Evolutionary conservation across 805 yeast species (phyloP).

Genomic region (Starmera dryadoides): DNA sequence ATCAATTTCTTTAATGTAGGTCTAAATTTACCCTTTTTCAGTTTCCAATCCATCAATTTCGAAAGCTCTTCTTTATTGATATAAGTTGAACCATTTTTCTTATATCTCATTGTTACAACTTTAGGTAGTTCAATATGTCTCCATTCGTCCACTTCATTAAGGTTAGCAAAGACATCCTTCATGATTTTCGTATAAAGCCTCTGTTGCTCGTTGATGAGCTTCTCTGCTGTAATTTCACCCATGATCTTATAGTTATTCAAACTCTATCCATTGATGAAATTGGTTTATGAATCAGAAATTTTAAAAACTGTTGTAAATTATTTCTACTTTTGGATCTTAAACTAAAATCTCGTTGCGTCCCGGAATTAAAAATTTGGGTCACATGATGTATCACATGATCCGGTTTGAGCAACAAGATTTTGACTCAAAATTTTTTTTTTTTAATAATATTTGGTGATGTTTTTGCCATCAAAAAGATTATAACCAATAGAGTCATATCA

Average conservation of each 20-base stretch:
- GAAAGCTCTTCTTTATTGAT: constrained; percentile 13
- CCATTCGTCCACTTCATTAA: constrained; percentile 16
- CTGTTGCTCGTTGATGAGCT: constrained; percentile 1
- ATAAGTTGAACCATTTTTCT: not conserved
- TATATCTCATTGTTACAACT: constrained; percentile 4
- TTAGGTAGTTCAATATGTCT: constrained; percentile 5
- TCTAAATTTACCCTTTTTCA: constrained; percentile 20
- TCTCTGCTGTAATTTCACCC: not conserved
- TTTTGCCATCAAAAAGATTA: not conserved
- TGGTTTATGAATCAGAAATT: not conserved
- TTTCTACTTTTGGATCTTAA: no score
- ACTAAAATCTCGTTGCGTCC: not conserved
- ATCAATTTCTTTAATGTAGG: constrained; percentile 16
- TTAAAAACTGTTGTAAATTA: no score
- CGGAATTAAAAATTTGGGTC: not conserved
- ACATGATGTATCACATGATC: no score
- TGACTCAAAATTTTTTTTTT: not conserved
- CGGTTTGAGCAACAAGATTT: no score
- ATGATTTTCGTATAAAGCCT: constrained; percentile 5
- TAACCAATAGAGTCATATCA: not conserved
- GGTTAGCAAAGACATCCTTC: constrained; percentile 2
- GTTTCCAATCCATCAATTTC: constrained; percentile 19
- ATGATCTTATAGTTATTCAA: no score
- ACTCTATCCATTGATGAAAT: no score
- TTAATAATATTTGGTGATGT: not conserved